Evolutionary conservation across 371 early-diverging fungal genomes (phyloP).

Genomic region (Cladochytrium tenue): DNA sequence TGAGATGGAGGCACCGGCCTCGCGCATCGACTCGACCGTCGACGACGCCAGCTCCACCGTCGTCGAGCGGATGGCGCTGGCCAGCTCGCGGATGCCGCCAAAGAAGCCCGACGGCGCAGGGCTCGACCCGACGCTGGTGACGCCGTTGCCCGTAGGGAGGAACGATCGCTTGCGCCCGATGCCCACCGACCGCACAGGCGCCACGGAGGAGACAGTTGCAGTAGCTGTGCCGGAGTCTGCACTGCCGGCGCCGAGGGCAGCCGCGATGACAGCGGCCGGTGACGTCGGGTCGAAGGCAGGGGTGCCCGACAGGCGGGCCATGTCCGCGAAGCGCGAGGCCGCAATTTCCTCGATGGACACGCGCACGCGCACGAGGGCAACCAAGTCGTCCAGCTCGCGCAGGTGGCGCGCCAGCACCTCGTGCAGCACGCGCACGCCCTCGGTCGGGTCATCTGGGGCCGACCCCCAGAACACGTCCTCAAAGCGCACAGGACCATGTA

Average conservation of each 20-base stretch:
- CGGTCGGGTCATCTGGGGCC: conserved; percentile 25
- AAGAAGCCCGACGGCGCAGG: conserved; percentile 9
- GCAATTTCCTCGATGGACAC: conserved; percentile 18
- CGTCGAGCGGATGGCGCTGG: conserved; percentile 4
- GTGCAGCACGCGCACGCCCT: conserved; percentile 28
- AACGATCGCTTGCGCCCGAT: neutral
- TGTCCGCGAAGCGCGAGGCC: conserved; percentile 13
- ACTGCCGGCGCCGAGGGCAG: neutral
- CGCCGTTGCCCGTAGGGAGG: conserved; percentile 7
- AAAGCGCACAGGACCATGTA: conserved; percentile 19
- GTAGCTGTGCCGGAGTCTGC: neutral
- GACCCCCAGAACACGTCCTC: conserved; percentile 36
- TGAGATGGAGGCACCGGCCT: neutral
- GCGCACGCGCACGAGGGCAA: conserved; percentile 18
- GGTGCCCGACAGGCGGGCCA: conserved; percentile 7
- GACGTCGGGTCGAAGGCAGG: neutral
- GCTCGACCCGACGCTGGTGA: conserved; percentile 12
- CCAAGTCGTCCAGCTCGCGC: conserved; percentile 23
- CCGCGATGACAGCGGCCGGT: neutral
- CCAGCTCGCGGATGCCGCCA: conserved; percentile 7
- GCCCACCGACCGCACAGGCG: neutral
- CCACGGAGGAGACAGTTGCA: neutral
- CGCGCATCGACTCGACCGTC: neutral
- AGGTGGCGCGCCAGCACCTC: conserved; percentile 24
- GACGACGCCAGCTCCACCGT: neutral